Evolutionary conservation across 164 flowering plant species (phyloP).

Genomic region (Aristolochia californica): DNA sequence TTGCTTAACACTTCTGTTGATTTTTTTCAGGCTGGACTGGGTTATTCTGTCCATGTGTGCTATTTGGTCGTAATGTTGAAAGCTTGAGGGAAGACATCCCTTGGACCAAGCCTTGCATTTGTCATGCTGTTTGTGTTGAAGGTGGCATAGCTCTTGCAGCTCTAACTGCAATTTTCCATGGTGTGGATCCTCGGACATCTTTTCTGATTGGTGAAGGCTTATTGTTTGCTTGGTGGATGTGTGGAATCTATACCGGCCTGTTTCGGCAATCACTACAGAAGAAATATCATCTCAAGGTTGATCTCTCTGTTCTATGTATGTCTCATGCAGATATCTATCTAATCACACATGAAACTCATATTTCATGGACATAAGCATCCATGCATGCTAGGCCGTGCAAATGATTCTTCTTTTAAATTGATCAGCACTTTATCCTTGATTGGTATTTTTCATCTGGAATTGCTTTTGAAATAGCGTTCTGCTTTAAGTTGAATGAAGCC

Average conservation of each 20-base stretch:
- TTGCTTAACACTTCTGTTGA: too few species aligned
- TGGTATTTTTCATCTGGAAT: too few species aligned
- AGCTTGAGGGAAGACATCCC: constrained; percentile 63
- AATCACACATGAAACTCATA: neutral
- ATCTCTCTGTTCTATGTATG: neutral
- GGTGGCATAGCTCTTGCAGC: constrained; percentile 84
- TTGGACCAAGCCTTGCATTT: constrained; percentile 71
- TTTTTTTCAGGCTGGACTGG: constrained; percentile 59
- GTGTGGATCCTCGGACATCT: constrained; percentile 73
- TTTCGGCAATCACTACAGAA: constrained; percentile 75
- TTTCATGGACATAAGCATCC: too few species aligned
- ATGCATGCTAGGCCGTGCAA: too few species aligned
- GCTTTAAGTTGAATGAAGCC: too few species aligned
- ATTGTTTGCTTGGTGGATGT: constrained; percentile 91
- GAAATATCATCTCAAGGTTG: constrained; percentile 93
- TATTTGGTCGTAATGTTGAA: constrained; percentile 82
- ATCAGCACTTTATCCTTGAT: too few species aligned
- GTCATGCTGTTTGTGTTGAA: constrained; percentile 84
- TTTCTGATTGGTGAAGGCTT: constrained; percentile 73
- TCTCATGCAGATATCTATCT: too few species aligned
- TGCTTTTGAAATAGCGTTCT: too few species aligned
- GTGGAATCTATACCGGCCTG: constrained; percentile 91
- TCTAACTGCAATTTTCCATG: constrained; percentile 57
- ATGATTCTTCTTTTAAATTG: too few species aligned
- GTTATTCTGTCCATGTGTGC: constrained; percentile 81